Evolutionary conservation across 2,329 filamentous ascomycete species (phyloP).

Genomic region (Cercospora zeina): DNA sequence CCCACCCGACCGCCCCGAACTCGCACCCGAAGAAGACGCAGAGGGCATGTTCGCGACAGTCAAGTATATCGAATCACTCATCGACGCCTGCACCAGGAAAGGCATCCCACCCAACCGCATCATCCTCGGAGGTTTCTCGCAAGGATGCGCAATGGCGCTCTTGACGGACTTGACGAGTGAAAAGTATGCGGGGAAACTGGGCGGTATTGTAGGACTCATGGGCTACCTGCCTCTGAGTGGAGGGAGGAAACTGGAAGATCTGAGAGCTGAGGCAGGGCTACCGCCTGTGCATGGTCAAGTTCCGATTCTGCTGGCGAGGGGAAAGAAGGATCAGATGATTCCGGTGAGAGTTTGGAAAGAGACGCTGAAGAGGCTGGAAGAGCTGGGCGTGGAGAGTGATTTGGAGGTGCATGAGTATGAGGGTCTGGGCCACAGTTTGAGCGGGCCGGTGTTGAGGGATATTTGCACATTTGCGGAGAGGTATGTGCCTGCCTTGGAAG

Average conservation of each 20-base stretch:
- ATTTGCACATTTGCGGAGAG: constrained; percentile 47
- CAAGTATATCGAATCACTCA: constrained; percentile 45
- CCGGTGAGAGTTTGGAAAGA: constrained; percentile 48
- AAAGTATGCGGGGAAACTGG: constrained; percentile 45
- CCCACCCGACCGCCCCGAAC: constrained; percentile 43
- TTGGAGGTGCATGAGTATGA: constrained; percentile 51
- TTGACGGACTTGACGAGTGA: constrained; percentile 45
- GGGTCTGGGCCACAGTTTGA: constrained; percentile 50
- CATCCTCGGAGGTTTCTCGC: constrained; percentile 51
- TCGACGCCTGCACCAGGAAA: constrained; percentile 45
- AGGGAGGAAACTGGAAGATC: constrained; percentile 38
- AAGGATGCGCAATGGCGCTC: constrained; percentile 50
- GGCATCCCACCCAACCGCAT: constrained; percentile 47
- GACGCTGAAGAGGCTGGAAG: constrained; percentile 46
- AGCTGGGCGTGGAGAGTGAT: constrained; percentile 43
- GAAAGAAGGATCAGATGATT: constrained; percentile 51
- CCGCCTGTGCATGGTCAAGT: constrained; percentile 42
- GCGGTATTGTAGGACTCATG: constrained; percentile 47
- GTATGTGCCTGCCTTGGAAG: constrained; percentile 44
- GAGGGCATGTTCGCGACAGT: constrained; percentile 45
- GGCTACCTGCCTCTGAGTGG: constrained; percentile 50
- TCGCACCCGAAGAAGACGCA: constrained; percentile 45
- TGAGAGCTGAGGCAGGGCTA: constrained; percentile 44
- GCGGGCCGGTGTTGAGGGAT: constrained; percentile 49
- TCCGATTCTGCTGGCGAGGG: constrained; percentile 51